A percentile compares a stretch with the other conserved stretches of the same genome.
phyloP scores from a whole-genome alignment of 176 grass and related monocot genomes.

The sorghum (Sorghum bicolor) region DNA sequence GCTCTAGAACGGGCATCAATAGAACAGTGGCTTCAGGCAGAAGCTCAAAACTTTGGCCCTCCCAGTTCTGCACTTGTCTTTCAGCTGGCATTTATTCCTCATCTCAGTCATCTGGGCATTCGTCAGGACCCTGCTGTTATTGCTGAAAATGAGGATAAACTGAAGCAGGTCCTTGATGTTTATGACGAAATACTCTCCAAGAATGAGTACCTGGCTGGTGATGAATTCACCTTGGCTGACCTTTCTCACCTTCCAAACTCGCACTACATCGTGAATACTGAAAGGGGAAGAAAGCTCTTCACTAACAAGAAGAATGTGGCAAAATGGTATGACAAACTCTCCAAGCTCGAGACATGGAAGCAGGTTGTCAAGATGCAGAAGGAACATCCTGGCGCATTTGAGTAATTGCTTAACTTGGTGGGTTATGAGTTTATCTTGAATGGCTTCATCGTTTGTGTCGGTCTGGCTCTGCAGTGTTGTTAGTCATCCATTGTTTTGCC shows the following conservation, averaged over 20 bases:
- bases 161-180: slow-evolving; percentile 51
- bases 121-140: slow-evolving; percentile 49
- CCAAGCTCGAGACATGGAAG: slow-evolving; percentile 49
- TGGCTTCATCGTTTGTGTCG: slow-evolving; percentile 7
- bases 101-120: slow-evolving; percentile 32
- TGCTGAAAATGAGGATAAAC: slow-evolving; percentile 52
- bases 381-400: slow-evolving; percentile 55
- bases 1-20: slow-evolving; percentile 70
- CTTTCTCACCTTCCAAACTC: slow-evolving; percentile 70
- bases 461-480: slow-evolving; percentile 18
- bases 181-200: slow-evolving; percentile 59
- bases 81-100: slow-evolving; percentile 65
- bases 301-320: slow-evolving; percentile 65
- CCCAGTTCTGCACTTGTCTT: slow-evolving; percentile 77
- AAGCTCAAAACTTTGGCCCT: slow-evolving; percentile 61
- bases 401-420: slow-evolving; percentile 22
- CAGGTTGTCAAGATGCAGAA: slow-evolving; percentile 65
- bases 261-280: slow-evolving; percentile 58
- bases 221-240: slow-evolving; percentile 60
- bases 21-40: slow-evolving; percentile 85
- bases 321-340: slow-evolving; percentile 60
- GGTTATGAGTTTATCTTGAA: background rate
- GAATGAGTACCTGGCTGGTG: slow-evolving; percentile 50
- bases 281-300: slow-evolving; percentile 72
- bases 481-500: background rate